Conservation (phyloP, 164 flowering plant genomes). For the Magnolia sinica region DNA sequence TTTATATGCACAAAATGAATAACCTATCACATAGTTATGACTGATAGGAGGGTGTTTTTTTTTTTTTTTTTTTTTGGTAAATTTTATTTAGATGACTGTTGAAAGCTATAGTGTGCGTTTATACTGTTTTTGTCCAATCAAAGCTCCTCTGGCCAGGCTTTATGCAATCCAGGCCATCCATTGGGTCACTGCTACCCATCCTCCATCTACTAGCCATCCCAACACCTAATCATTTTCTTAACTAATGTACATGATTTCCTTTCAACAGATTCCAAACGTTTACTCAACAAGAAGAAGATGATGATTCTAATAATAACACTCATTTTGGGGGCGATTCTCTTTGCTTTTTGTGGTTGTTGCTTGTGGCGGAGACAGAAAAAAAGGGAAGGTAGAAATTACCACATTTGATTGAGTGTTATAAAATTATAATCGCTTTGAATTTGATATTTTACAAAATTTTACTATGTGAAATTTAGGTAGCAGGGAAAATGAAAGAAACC, state of each 20-base stretch:
- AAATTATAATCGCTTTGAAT: constrained; percentile 19
- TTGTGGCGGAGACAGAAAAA: constrained; percentile 12
- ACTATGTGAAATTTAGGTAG: constrained; percentile 11
- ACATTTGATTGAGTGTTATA: constrained; percentile 18
- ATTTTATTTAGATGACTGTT: too few relatives aligned
- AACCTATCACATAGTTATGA: too few relatives aligned
- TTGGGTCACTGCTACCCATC: too few relatives aligned
- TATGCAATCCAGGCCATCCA: too few relatives aligned
- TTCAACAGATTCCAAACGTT: neutral
- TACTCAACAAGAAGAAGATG: neutral
- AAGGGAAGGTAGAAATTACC: constrained; percentile 9
- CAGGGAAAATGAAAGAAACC: constrained; percentile 8
- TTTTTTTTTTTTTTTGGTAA: too few relatives aligned
- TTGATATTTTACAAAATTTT: constrained; percentile 19
- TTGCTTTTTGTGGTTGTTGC: constrained; percentile 27
- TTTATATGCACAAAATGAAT: too few relatives aligned
- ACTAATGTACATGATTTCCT: neutral
- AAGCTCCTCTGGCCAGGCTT: too few relatives aligned
- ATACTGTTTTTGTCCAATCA: too few relatives aligned
- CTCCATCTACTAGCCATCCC: too few relatives aligned
- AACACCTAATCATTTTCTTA: neutral
- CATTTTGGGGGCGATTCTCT: constrained; percentile 15
- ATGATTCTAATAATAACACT: neutral
- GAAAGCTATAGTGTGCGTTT: too few relatives aligned
- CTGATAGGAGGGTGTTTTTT: too few relatives aligned